These are phyloP conservation scores for Calonectria hongkongensis DNA, from an alignment of 2,329 filamentous ascomycete species.

Conservation along the genomic window DNA sequence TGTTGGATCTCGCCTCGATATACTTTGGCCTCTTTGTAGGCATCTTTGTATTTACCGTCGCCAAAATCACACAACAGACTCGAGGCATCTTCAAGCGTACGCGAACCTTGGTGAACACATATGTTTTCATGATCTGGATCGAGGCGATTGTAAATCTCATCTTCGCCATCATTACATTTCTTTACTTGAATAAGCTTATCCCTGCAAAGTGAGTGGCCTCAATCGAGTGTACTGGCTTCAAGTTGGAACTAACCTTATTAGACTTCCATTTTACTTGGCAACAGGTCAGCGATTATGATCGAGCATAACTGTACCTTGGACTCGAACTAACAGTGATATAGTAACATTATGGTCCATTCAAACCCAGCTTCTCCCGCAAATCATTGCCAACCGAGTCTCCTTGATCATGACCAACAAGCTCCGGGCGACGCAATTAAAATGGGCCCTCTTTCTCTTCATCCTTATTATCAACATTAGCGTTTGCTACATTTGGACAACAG, in stretches of 20 bases:
- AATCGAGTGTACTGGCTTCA: rapidly evolving
- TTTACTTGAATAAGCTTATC: conserved; percentile 51
- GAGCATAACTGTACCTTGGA: neutral
- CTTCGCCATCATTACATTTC: conserved; percentile 53
- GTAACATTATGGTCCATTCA: conserved; percentile 50
- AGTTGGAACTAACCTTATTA: conserved; percentile 18
- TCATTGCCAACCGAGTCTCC: conserved; percentile 66
- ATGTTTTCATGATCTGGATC: conserved; percentile 55
- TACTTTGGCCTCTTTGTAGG: conserved; percentile 54
- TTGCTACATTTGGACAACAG: conserved; percentile 63
- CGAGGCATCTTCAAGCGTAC: conserved; percentile 46
- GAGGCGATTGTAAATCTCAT: conserved; percentile 52
- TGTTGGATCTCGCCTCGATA: conserved; percentile 49
- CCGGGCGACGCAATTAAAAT: conserved; percentile 59
- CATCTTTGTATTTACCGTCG: conserved; percentile 53
- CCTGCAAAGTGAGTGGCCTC: conserved; percentile 30
- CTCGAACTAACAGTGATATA: neutral
- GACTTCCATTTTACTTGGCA: conserved; percentile 37
- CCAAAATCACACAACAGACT: conserved; percentile 50
- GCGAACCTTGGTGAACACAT: conserved; percentile 46
- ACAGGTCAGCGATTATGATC: conserved; percentile 9
- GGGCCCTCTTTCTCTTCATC: conserved; percentile 59
- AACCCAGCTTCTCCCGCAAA: conserved; percentile 65
- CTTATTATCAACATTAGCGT: conserved; percentile 62
- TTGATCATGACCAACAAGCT: conserved; percentile 63